Conservation (phyloP, 1,139 yeast species). For the Candida tropicalis region DNA sequence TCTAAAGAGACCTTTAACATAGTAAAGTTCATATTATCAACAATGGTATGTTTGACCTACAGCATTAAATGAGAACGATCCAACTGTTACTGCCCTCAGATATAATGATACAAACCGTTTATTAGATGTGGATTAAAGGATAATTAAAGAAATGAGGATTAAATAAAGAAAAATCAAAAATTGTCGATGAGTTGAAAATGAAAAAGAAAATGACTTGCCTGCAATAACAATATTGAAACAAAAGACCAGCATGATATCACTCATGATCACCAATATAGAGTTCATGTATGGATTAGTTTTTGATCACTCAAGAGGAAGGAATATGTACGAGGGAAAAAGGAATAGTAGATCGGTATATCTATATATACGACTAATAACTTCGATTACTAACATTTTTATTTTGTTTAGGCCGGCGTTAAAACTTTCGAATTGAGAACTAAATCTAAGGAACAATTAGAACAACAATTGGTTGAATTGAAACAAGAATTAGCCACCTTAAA, state of each 20-base stretch:
- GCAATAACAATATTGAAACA: no score
- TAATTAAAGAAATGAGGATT: no score
- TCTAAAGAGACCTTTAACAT: slow-evolving; percentile 1
- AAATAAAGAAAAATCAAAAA: no score
- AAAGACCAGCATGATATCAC: no score
- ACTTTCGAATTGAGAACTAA: slow-evolving; percentile 97
- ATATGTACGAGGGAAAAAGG: not conserved
- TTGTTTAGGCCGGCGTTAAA: slow-evolving; percentile 79
- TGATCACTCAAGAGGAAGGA: no score
- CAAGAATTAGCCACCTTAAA: slow-evolving; percentile 95
- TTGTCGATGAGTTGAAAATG: no score
- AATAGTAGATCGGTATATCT: not conserved
- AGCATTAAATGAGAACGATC: not conserved
- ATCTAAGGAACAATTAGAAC: slow-evolving; percentile 95
- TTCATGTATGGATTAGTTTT: no score
- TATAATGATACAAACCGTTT: not conserved
- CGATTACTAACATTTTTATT: slow-evolving; percentile 2
- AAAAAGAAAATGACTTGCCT: no score
- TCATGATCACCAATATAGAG: no score
- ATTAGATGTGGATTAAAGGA: no score
- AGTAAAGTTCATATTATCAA: slow-evolving; percentile 15
- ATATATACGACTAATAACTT: not conserved
- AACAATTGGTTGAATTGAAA: slow-evolving; percentile 93
- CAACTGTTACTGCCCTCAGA: not conserved
- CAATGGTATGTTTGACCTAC: slow-evolving; percentile 19